Evolutionary conservation across 306 rosid species (phyloP).

Genomic region (Cucurbita moschata): DNA sequence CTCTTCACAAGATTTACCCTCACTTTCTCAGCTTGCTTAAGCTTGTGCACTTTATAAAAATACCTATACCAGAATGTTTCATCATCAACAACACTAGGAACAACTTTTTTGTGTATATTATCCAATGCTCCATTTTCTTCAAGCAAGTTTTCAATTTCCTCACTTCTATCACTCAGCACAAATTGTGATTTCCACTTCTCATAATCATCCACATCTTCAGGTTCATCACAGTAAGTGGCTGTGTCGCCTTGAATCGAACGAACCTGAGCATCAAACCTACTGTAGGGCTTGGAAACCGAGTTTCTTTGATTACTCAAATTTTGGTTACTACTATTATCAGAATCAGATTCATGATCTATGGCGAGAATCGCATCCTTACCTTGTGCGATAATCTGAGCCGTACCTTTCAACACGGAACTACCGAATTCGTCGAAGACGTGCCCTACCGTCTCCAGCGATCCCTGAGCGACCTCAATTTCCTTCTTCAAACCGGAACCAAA

Average conservation of each 20-base stretch:
- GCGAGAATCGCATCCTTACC: constrained; percentile 56
- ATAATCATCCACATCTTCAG: constrained; percentile 59
- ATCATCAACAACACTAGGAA: constrained; percentile 38
- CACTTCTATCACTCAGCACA: constrained; percentile 31
- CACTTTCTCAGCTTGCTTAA: constrained; percentile 49
- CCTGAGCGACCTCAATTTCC: constrained; percentile 84
- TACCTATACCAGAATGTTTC: constrained; percentile 66
- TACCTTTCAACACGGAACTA: constrained; percentile 58
- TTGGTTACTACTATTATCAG: constrained; percentile 18
- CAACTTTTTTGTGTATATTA: constrained; percentile 37
- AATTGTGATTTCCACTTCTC: constrained; percentile 42
- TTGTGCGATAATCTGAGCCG: constrained; percentile 67
- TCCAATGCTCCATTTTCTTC: constrained; percentile 42
- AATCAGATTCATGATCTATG: constrained; percentile 43
- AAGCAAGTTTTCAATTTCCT: constrained; percentile 37
- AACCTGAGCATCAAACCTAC: constrained; percentile 64
- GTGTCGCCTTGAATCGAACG: constrained; percentile 46
- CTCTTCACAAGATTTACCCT: constrained; percentile 60
- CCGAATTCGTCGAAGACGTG: constrained; percentile 59
- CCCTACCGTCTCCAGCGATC: constrained; percentile 56
- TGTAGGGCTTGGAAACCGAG: constrained; percentile 37
- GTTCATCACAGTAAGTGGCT: constrained; percentile 44
- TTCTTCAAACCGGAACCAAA: constrained; percentile 57
- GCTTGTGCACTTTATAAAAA: constrained; percentile 51
- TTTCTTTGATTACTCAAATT: constrained; percentile 15